These are phyloP conservation scores for Inosperma sp. DNA, from an alignment of 768 basidiomycete genomes.

Conservation along the genomic window DNA sequence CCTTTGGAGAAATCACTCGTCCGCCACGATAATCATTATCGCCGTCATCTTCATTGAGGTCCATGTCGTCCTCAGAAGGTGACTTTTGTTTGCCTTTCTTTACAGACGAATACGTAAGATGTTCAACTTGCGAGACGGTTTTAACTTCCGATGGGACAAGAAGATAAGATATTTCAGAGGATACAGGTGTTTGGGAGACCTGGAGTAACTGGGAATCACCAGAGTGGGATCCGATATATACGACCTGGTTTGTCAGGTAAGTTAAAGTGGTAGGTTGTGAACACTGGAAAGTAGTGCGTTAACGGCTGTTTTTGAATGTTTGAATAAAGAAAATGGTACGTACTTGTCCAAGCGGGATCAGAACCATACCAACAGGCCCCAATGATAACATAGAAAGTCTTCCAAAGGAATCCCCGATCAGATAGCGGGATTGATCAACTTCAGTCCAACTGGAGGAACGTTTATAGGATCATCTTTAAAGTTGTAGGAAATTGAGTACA, in stretches of 20 bases:
- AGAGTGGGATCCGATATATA: conserved; percentile 78
- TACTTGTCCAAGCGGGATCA: conserved; percentile 73
- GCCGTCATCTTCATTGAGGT: conserved; percentile 29
- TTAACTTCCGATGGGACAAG: conserved; percentile 47
- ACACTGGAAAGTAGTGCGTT: conserved; percentile 38
- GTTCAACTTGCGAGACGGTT: conserved; percentile 35
- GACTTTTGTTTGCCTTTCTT: conserved; percentile 40
- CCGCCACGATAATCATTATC: conserved; percentile 28
- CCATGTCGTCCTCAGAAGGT: conserved; percentile 31
- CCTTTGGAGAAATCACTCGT: conserved; percentile 46
- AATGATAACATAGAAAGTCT: conserved; percentile 62
- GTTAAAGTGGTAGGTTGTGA: conserved; percentile 69
- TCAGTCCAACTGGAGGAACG: conserved; percentile 43
- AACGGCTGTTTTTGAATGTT: neutral
- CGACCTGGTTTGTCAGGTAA: conserved; percentile 61
- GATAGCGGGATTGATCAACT: conserved; percentile 44
- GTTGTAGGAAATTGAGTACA: conserved; percentile 21
- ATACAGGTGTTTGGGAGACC: conserved; percentile 47
- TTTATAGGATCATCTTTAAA: conserved; percentile 2
- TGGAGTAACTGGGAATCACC: conserved; percentile 77
- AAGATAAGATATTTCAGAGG: conserved; percentile 42
- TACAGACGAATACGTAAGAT: conserved; percentile 23
- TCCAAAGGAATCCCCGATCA: conserved; percentile 71
- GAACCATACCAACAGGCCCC: conserved; percentile 43
- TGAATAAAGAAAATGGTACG: conserved; percentile 13